Evolutionary conservation across 148 eudicot species (phyloP), one percentile per base, ranked within the genome.

Genomic region (Talinum fruticosum): DNA sequence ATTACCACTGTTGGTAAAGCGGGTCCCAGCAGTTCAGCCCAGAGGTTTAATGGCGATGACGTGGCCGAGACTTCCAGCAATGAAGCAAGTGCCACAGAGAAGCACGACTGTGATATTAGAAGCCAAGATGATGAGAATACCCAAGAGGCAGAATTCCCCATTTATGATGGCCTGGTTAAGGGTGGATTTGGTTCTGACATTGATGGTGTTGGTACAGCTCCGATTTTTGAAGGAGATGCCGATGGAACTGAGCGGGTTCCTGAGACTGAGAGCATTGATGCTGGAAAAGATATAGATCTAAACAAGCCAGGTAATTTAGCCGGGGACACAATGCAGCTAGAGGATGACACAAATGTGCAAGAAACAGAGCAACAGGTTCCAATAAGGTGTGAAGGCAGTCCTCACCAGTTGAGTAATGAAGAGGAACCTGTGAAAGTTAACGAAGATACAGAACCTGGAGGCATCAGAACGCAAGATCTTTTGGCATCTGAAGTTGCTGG

Each of bases 401-500:
- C 62, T 19, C 74, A 80, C 68, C 80, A 35, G 54, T 78, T 80
- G 62, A 85, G 76, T 76, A 70, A 74, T 49, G 57, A n/a, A 33
- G 72, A 80, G 41, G 85, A 83, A 75, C 78, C 33, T 28, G 76
- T 77, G 66, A 84, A 86, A 72, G 80, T 74, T n/a, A 32, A 76
- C 49, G 97, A 83, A 45, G 94, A 92, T 79, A 83, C 91, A 66
- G 87, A 89, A 83, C 88, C 76, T 44, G 86, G 74, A 65, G 85
- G 85, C 21, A 87, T 93, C 30, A 84, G 81, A 80, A 93, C 97
- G 1, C 75, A 88, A 23, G 99, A 96, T 80, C 97, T 93, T 71
- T 79, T 96, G 91, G 83, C 99, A 73, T 96, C 97, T 13, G 97
- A 96, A 80, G 89, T 86, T 82, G 89, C 82, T 18, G 99, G 99